A percentile compares a stretch with the other conserved stretches of the same genome.
Conservation (phyloP, 1,139 yeast genomes). For the Geotrichum cucujoidarum region DNA sequence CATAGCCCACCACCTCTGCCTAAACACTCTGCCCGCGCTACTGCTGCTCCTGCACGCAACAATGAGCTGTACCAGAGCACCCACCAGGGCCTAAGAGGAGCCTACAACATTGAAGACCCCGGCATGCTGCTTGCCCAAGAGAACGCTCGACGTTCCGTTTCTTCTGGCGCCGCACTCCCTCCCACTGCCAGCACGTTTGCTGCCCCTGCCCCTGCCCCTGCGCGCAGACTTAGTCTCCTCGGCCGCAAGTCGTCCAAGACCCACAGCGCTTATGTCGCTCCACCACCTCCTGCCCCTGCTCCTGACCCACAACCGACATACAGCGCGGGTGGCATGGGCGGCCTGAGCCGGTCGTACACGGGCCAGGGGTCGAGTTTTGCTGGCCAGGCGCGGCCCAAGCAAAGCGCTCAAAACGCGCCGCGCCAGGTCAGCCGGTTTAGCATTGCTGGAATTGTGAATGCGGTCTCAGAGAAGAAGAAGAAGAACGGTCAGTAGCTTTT, state of each 20-base stretch:
- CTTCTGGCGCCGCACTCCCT: not conserved
- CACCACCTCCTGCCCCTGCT: no score
- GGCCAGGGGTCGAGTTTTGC: no score
- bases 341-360: not conserved
- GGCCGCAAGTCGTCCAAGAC: not conserved
- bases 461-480: constrained; percentile 7
- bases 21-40: not conserved
- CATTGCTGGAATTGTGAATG: constrained; percentile 7
- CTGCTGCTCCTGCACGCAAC: not conserved
- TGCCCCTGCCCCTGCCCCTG: not conserved
- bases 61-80: constrained; percentile 1
- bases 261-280: not conserved
- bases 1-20: not conserved
- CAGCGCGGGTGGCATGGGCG: not conserved
- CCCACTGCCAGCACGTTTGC: not conserved
- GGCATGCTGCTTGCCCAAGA: not conserved
- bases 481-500: not conserved
- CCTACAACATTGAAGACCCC: not conserved
- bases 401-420: not conserved
- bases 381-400: not conserved
- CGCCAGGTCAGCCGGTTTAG: constrained; percentile 8
- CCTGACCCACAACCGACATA: not conserved
- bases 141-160: not conserved
- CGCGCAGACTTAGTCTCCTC: not conserved
- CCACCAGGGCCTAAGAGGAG: not conserved